Percentiles rank a stretch among this genome's conserved stretches.
Evolutionary conservation across 2,329 filamentous ascomycete genomes (phyloP).

Genomic region (Achaetomium macrosporum): DNA sequence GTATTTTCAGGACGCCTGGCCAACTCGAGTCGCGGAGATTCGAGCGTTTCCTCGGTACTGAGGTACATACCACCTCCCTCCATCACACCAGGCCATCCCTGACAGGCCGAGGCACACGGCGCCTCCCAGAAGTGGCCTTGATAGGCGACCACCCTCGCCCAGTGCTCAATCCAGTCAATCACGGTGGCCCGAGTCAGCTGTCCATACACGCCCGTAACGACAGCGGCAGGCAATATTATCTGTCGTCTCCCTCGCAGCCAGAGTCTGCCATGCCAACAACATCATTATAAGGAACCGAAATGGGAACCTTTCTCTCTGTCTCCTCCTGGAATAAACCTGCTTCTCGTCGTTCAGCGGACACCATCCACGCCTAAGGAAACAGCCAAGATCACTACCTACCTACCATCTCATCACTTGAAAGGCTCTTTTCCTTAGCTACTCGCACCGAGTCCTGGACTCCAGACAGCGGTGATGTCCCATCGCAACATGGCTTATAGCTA

Average conservation of each 20-base stretch:
- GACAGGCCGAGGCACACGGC: background rate
- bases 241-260: background rate
- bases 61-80: background rate
- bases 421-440: conserved; percentile 11
- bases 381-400: conserved; percentile 16
- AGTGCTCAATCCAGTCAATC: background rate
- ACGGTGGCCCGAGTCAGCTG: background rate
- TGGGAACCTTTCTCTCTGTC: background rate
- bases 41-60: background rate
- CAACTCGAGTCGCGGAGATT: background rate
- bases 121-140: background rate
- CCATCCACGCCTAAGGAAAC: conserved; percentile 7
- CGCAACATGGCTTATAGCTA: conserved; percentile 11
- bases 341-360: background rate
- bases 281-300: background rate
- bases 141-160: background rate
- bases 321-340: background rate
- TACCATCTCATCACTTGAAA: conserved; percentile 14
- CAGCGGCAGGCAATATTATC: background rate
- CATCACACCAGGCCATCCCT: background rate
- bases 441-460: conserved; percentile 7
- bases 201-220: background rate
- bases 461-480: background rate
- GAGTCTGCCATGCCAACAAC: background rate
- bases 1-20: background rate